Percentiles rank a stretch among this genome's conserved stretches.
These are phyloP conservation scores for Chalciporus pseudorubinellus DNA, from an alignment of 768 basidiomycete species.

Conservation along the genomic window DNA sequence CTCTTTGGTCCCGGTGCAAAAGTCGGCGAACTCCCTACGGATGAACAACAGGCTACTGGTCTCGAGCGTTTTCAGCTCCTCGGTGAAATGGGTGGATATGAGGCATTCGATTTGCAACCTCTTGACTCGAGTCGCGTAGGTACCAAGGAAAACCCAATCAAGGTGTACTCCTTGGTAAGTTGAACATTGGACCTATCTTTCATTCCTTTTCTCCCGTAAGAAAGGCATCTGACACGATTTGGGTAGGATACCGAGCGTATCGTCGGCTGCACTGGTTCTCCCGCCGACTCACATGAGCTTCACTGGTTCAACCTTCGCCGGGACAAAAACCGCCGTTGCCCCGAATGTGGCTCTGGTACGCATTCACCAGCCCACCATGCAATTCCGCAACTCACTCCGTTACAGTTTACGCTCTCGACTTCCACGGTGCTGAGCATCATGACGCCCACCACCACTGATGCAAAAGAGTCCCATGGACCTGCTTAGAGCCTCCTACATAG, in stretches of 20 bases:
- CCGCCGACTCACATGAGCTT: conserved; percentile 93
- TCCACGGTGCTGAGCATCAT: conserved; percentile 56
- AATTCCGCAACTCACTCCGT: conserved; percentile 5
- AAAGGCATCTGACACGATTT: not conserved
- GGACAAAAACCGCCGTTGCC: conserved; percentile 75
- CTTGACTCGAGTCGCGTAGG: conserved; percentile 84
- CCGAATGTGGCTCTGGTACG: conserved; percentile 91
- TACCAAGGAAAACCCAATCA: conserved; percentile 82
- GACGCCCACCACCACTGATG: conserved; percentile 46
- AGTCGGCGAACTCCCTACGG: conserved; percentile 74
- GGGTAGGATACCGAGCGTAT: conserved; percentile 74
- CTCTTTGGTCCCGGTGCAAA: conserved; percentile 73
- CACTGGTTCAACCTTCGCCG: conserved; percentile 75
- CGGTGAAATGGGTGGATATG: conserved; percentile 82
- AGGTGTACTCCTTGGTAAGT: conserved; percentile 83
- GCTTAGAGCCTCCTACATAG: conserved; percentile 15
- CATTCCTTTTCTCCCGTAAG: not conserved
- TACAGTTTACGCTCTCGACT: conserved; percentile 73
- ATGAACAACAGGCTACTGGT: conserved; percentile 91
- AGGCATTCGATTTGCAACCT: conserved; percentile 86
- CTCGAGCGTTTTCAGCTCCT: conserved; percentile 93
- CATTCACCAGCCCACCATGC: conserved; percentile 8
- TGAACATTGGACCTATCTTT: not conserved
- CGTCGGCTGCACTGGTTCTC: conserved; percentile 92
- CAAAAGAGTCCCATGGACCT: conserved; percentile 5